phyloP scores from a whole-genome alignment of 352 stramenopile species.

The Globisporangium lucens region DNA sequence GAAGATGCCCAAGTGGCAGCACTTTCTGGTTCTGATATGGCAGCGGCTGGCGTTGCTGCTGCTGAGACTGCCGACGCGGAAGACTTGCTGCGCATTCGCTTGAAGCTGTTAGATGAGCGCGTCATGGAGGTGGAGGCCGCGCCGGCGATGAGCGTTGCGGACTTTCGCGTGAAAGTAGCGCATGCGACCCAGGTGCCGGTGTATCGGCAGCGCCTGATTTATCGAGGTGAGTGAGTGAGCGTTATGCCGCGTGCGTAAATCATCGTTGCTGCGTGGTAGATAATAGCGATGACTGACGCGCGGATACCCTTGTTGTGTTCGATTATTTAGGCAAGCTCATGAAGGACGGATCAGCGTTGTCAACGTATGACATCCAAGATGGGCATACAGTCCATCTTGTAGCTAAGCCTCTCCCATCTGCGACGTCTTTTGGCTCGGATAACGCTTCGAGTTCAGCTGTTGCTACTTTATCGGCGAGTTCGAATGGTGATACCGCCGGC shows the following conservation, averaged over 20 bases:
- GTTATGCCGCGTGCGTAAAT: background rate
- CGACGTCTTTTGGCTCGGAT: background rate
- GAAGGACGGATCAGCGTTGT: slow-evolving; percentile 67
- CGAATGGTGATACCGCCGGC: background rate
- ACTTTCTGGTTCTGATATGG: background rate
- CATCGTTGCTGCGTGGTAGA: background rate
- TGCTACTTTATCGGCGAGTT: background rate
- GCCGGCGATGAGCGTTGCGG: slow-evolving; percentile 41
- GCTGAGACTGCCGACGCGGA: background rate
- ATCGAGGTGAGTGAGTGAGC: slow-evolving; percentile 43
- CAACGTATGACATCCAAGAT: slow-evolving; percentile 87
- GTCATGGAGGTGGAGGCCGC: slow-evolving; percentile 61
- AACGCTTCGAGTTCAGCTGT: background rate
- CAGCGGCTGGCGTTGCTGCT: background rate
- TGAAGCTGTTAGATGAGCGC: slow-evolving; percentile 80
- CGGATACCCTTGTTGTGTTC: background rate
- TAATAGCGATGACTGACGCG: background rate
- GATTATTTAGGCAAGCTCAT: slow-evolving; percentile 65
- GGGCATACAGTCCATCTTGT: slow-evolving; percentile 92
- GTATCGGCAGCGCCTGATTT: slow-evolving; percentile 89
- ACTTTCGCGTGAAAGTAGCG: slow-evolving; percentile 64
- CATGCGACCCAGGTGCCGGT: slow-evolving; percentile 49
- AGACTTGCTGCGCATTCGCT: slow-evolving; percentile 22
- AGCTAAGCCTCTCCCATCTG: slow-evolving; percentile 34
- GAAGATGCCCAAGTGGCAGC: background rate